Evolutionary conservation across 345 rosid species (phyloP), one percentile per base, ranked within the genome.

Genomic region (Arabidopsis arenosa): DNA sequence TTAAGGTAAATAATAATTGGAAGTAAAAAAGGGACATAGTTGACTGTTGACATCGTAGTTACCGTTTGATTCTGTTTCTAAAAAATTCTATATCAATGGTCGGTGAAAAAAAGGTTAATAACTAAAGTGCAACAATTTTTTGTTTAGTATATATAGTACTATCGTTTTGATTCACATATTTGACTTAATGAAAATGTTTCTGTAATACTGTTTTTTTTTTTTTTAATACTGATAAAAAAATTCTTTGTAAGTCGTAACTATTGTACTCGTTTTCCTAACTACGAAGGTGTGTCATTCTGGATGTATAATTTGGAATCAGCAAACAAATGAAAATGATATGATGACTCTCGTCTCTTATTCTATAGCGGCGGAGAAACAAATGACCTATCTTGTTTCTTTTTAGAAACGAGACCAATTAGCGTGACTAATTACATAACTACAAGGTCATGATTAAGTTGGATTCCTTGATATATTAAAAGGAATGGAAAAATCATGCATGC

Each of bases 371-470:
- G 33, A 52, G n/a, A 52, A 52, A 23, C 57, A 52, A 23, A 23
- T 52, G 7, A 10, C 56, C 56, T 9, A 10, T 52, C 32, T 52
- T 52, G 48, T 44, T 44, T 44, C 15, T 14, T 14, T 53, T 23
- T 14, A 30, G 61, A 56, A 57, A 57, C 41, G 41, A 9, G 59
- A 21, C 43, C 47, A 32, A 37, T 36, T 12, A 54, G 53, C 32
- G 54, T 55, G 40, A 30, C 63, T 55, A 28, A 55, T 55, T 55
- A 40, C 53, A n/a, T 68, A 68, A 53, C 47, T 47, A 64, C 28
- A n/a, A 64, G 55, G 55, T 63, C 49, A 37, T 72, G 60, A 72
- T 65, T 65, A 74, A 48, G 60, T 10, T 74, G 41, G 33, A n/a
- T 15, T 43, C 65, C 48, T 43, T 17, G 7, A 55, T 23, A 23